Base-by-base conservation (phyloP, 371 early-diverging fungal species). In the Blastocladiella emersonii region DNA sequence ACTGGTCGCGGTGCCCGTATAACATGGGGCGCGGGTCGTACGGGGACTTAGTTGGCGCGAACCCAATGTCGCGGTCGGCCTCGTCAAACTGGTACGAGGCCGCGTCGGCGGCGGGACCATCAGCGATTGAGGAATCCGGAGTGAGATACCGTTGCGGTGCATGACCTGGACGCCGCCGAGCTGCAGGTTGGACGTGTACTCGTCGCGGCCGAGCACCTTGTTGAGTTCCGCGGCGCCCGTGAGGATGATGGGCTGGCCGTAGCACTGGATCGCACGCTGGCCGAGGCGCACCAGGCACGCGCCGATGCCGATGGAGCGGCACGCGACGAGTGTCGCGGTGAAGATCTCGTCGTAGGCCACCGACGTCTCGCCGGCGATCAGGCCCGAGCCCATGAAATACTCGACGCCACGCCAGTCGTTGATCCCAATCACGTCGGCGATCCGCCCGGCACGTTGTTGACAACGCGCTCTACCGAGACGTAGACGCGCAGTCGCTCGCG, bases 81-180 rank as follows among this genome's bases (percentile, higher is more conserved):
- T 86, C 79, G 67, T 89, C 92, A 57, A 63, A 59, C 61, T 73
- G 77, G 57, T 13, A 13, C 41, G 13, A 17, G 41, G 69, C 5
- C 49, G 55, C 3, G 23, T 55, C 65, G 8, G 73, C 74, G 32
- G 75, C 62, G 25, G 61, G 65, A 23, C 79, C 69, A 53, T 76
- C 76, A 34, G 75, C 68, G 25, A 70, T 56, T 59, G 77, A 76
- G 7, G 71, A 7, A 90, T 90, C 72, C 92, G 78, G 68, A 98
- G 98, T 43, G 93, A 91, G 12, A 98, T 92, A 69, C 98, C 98
- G 79, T 99, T 99, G 79, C 88, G 88, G 83, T 87, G 87, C 95
- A 98, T 94, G 78, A 99, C 93, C 74, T 95, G 95, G 32, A 95
- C 93, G 61, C 99, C 98, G 69, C 99, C 99, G 44, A 99, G 82